Evolutionary conservation across 495 filamentous ascomycete genomes (phyloP).

Genomic region (Penicillium ochrochloron): DNA sequence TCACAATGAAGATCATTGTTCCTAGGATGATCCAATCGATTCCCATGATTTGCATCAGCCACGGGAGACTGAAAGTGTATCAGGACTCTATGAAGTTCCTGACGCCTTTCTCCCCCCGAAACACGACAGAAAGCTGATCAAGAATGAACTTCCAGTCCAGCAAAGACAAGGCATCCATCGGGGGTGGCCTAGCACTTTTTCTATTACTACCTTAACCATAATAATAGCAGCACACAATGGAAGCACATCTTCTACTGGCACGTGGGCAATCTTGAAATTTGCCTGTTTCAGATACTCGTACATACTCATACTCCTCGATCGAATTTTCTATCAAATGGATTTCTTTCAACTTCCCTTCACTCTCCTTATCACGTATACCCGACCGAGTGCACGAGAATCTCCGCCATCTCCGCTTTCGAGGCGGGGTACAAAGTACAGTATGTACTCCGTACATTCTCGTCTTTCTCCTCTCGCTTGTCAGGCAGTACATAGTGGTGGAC

Average conservation of each 20-base stretch:
- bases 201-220: no score
- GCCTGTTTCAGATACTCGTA: no score
- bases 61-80: not conserved
- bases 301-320: not conserved
- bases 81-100: not conserved
- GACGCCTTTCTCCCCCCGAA: not conserved
- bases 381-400: slow-evolving; percentile 16
- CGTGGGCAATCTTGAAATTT: not conserved
- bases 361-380: slow-evolving; percentile 7
- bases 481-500: not conserved
- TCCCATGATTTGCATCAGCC: slow-evolving; percentile 1
- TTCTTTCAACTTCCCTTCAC: not conserved
- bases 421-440: slow-evolving; percentile 27
- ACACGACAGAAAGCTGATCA: not conserved
- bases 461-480: not conserved
- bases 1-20: not conserved
- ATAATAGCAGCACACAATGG: no score
- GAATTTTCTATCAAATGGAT: not conserved
- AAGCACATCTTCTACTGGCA: not conserved
- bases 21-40: not conserved
- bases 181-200: no score
- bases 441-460: not conserved
- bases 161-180: not conserved
- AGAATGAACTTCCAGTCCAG: not conserved
- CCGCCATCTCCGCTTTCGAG: slow-evolving; percentile 32